Evolutionary conservation across 306 rosid genomes (phyloP), one percentile per base, ranked within the genome.

Genomic region (Vigna mungo): DNA sequence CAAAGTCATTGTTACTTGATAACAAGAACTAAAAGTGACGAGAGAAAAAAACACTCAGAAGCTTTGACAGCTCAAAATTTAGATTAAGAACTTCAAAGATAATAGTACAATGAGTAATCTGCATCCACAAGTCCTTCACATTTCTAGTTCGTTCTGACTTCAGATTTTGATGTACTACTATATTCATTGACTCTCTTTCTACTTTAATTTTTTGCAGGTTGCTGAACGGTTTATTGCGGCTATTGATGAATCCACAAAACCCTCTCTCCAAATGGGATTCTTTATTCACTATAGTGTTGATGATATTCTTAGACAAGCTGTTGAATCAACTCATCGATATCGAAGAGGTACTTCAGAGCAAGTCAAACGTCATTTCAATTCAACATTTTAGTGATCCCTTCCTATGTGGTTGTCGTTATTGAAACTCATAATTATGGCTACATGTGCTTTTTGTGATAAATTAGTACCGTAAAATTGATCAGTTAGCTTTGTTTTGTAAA

Each of bases 301-400:
- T 23, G 97, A 94, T 55, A 94, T 94, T 80, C 77, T 89, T 41
- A 83, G 75, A 66, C 98, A 94, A 84, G 97, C 98, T 18, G 69
- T 74, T 13, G 88, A 88, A 74, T 94, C 98, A 18, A 90, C 96
- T 74, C 77, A 74, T 49, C 82, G 98, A 21, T 84, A 90, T 72
- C 72, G 87, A 72, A 65, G 36, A 79, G 98, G 98, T 94, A 86
- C 46, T 37, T 72, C 11, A 13, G 9, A n/a, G 59, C 70, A 77
- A 51, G 52, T 70, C 66, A 17, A 67, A 3, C 16, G 3, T 30
- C 55, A 70, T 49, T n/a, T 54, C 30, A 62, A 34, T 16, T 43
- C 48, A 58, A 25, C 55, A 52, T 68, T 56, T 59, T 49, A 23
- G 68, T 48, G 72, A 81, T 37, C 49, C 7, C 36, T 34, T 20